Percentiles rank a stretch among this genome's conserved stretches.
Conservation (phyloP, 768 basidiomycete species). For the Xerocomellus chrysenteron region DNA sequence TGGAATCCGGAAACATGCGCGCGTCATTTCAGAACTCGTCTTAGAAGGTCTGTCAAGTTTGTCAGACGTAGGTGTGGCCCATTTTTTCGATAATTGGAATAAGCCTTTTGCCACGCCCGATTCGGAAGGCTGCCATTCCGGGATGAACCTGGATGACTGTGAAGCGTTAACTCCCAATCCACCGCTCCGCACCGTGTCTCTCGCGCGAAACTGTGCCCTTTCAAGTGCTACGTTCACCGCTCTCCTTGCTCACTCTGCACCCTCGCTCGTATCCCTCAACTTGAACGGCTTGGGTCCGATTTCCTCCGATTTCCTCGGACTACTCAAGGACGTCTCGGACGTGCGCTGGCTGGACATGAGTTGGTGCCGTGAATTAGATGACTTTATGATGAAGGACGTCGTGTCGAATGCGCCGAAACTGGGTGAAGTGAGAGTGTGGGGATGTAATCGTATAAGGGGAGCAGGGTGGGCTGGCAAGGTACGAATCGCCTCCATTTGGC, state of each 20-base stretch:
- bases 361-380: slow-evolving; percentile 81
- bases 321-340: slow-evolving; percentile 35
- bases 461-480: slow-evolving; percentile 47
- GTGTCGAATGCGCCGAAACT: slow-evolving; percentile 46
- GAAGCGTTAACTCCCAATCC: slow-evolving; percentile 34
- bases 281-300: slow-evolving; percentile 79
- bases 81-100: slow-evolving; percentile 63
- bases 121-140: slow-evolving; percentile 9
- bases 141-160: slow-evolving; percentile 22
- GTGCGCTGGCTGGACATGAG: slow-evolving; percentile 72
- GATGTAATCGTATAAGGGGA: slow-evolving; percentile 50
- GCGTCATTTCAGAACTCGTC: slow-evolving; percentile 48
- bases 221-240: slow-evolving; percentile 54
- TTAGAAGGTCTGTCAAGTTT: slow-evolving; percentile 59
- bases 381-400: slow-evolving; percentile 76
- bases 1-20: slow-evolving; percentile 55
- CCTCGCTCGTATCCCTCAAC: slow-evolving; percentile 54
- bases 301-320: slow-evolving; percentile 45
- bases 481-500: slow-evolving; percentile 3
- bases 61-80: slow-evolving; percentile 66
- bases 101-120: slow-evolving; percentile 13
- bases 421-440: slow-evolving; percentile 51
- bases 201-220: slow-evolving; percentile 62
- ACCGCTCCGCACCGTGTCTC: slow-evolving; percentile 51
- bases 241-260: slow-evolving; percentile 68